Evolutionary conservation across 345 rosid species (phyloP), one percentile per base, ranked within the genome.

Genomic region (Trapa bicornis): DNA sequence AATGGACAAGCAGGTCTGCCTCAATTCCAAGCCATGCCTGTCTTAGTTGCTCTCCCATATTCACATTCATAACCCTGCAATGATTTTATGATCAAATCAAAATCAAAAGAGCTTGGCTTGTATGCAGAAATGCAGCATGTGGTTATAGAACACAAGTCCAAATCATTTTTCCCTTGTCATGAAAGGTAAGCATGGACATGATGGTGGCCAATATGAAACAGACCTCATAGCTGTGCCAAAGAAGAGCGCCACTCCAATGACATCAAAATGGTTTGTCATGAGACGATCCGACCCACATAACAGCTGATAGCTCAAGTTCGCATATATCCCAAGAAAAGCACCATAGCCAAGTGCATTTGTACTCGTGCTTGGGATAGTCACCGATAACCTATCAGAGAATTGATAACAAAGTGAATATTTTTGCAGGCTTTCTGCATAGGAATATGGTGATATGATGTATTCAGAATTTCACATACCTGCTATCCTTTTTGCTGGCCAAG

Each of bases 181-280:
- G 38, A 58, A 54, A 54, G 39, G 47, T 10, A 38, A 32, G 43
- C 4, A 42, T 6, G 1, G 65, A 5, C 35, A 9, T 10, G 35
- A 9, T 10, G 35, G 47, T n/a, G 7, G n/a, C 11, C 22, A 66
- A 33, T 14, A 61, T 64, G 61, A 48, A 69, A 71, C 68, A 73
- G 61, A 89, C 99, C 99, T 94, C 75, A 94, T 67, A 78, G 88
- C 89, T 6, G 96, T 89, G 81, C 96, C 84, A 58, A 94, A 85
- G 85, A 82, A 78, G 71, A 94, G 80, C 29, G 89, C 86, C 65
- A 94, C 91, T 65, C 99, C 96, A 65, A 94, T 91, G 75, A 91
- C 99, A 76, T 94, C 99, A 78, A 94, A 94, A 82, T 88, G 91
- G 80, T 67, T 88, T 42, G 78, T 69, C 81, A 88, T 70, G 35